phyloP scores from a whole-genome alignment of 345 rosid genomes.

The Luvunga scandens region DNA sequence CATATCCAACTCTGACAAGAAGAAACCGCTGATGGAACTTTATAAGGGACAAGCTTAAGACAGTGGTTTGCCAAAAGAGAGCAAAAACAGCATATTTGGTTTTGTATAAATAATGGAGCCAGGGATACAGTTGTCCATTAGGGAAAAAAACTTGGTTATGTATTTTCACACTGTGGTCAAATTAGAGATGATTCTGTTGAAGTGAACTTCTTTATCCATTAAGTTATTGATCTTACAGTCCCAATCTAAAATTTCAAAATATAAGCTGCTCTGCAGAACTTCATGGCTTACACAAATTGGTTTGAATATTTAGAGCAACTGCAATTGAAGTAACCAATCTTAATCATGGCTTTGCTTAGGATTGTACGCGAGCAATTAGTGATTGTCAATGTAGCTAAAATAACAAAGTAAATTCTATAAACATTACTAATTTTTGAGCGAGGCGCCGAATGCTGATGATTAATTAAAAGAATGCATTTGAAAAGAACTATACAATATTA shows the following conservation, averaged over 20 bases:
- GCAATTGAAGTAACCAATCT: background rate
- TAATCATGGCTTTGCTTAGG: background rate
- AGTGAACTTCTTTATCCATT: no score
- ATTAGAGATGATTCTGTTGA: background rate
- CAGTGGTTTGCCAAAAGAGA: no score
- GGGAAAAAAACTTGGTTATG: background rate
- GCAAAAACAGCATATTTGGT: background rate
- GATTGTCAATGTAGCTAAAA: background rate
- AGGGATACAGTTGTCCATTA: background rate
- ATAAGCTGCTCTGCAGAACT: no score
- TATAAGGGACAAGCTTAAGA: background rate
- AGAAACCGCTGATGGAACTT: constrained; percentile 9
- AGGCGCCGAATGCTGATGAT: background rate
- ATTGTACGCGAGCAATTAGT: background rate
- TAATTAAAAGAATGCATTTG: background rate
- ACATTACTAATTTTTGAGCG: background rate
- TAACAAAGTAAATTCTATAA: background rate
- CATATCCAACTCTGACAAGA: background rate
- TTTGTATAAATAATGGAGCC: background rate
- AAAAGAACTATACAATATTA: background rate
- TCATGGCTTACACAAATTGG: background rate
- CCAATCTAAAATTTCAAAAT: no score
- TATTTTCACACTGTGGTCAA: background rate
- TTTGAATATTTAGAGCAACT: background rate
- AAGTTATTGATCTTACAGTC: no score